Conservation (phyloP, 805 yeast species). For the Candida succiphila region DNA sequence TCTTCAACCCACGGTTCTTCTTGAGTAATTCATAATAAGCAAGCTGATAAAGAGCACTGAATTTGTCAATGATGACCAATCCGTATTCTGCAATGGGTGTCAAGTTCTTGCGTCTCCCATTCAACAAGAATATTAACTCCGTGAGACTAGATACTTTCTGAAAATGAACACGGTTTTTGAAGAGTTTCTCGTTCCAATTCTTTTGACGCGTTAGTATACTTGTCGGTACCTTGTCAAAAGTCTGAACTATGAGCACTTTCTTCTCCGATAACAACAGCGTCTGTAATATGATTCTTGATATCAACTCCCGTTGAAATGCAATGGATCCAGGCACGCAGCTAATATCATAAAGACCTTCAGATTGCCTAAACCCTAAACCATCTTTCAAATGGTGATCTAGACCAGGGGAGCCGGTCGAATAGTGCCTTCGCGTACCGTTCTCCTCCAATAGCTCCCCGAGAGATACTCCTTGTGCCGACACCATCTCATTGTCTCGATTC, state of each 20-base stretch:
- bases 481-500: too few relatives aligned
- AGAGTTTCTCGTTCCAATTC: constrained; percentile 1
- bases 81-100: constrained; percentile 7
- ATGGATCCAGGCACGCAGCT: constrained; percentile 17
- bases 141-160: constrained; percentile 9
- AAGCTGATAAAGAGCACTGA: constrained; percentile 14
- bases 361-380: too few relatives aligned
- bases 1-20: background rate
- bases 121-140: constrained; percentile 8
- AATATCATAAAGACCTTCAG: constrained; percentile 18
- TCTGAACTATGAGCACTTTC: constrained; percentile 8
- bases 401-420: too few relatives aligned
- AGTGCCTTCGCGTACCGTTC: too few relatives aligned
- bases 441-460: too few relatives aligned
- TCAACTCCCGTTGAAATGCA: too few relatives aligned
- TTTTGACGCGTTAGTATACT: constrained; percentile 8
- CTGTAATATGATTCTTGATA: too few relatives aligned
- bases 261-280: too few relatives aligned
- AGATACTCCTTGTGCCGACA: too few relatives aligned
- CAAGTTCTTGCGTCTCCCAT: background rate
- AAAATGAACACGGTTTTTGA: constrained; percentile 6
- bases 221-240: constrained; percentile 17
- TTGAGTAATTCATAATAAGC: constrained; percentile 2
- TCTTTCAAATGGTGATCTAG: too few relatives aligned
- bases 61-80: constrained; percentile 18